Conservation (phyloP, 768 basidiomycete species). For the Suillus sp. region DNA sequence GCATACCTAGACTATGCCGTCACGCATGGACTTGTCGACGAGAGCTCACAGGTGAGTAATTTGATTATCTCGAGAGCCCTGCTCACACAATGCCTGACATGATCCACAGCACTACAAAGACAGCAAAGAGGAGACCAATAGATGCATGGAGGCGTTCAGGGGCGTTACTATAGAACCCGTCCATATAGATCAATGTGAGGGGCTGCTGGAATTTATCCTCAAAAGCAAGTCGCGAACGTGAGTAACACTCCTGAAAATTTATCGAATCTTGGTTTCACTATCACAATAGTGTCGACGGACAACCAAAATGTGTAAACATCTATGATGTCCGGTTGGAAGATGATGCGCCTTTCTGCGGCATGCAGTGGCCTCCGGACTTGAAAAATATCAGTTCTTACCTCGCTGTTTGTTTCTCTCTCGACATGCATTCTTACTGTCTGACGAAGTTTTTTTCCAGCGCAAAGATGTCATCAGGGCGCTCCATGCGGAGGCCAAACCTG, state of each 20-base stretch:
- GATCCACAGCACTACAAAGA: slow-evolving; percentile 58
- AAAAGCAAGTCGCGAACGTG: slow-evolving; percentile 27
- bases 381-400: slow-evolving; percentile 74
- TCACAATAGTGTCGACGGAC: slow-evolving; percentile 61
- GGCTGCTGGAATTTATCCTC: slow-evolving; percentile 51
- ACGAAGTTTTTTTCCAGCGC: slow-evolving; percentile 50
- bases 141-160: slow-evolving; percentile 54
- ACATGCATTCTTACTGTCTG: not conserved
- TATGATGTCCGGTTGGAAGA: slow-evolving; percentile 95
- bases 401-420: slow-evolving; percentile 54
- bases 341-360: slow-evolving; percentile 83
- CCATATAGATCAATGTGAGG: slow-evolving; percentile 57
- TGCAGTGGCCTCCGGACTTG: slow-evolving; percentile 97
- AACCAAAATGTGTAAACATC: slow-evolving; percentile 83
- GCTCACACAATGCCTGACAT: slow-evolving; percentile 3
- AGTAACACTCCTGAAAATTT: slow-evolving; percentile 13
- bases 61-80: slow-evolving; percentile 5
- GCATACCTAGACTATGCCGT: slow-evolving; percentile 86
- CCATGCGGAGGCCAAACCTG: slow-evolving; percentile 76
- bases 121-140: slow-evolving; percentile 56
- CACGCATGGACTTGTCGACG: slow-evolving; percentile 75
- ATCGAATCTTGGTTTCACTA: not conserved
- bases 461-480: slow-evolving; percentile 78
- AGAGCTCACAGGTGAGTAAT: slow-evolving; percentile 60
- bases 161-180: slow-evolving; percentile 52